These are phyloP conservation scores for Colletotrichum orchidophilum DNA, from an alignment of 2,329 filamentous ascomycete genomes.

Conservation along the genomic window DNA sequence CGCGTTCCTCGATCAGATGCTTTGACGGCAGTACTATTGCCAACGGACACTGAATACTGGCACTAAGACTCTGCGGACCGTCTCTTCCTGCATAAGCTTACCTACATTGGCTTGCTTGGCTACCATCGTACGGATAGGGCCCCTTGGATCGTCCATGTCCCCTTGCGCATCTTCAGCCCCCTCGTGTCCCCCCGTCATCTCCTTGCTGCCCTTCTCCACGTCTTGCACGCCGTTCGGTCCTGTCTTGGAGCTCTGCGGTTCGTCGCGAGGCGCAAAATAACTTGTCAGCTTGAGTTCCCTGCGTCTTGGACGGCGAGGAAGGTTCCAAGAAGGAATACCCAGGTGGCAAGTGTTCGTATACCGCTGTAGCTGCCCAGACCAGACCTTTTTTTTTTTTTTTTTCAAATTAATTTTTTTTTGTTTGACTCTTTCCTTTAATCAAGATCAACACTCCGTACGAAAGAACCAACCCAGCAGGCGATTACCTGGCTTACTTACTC, in stretches of 20 bases:
- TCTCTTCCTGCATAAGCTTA: constrained; percentile 31
- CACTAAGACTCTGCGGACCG: constrained; percentile 28
- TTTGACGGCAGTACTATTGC: constrained; percentile 12
- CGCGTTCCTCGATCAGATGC: constrained; percentile 18
- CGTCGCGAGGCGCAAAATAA: constrained; percentile 11
- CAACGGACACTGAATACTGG: not conserved
- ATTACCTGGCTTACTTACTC: not conserved
- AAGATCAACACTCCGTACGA: not conserved
- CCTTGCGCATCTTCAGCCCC: constrained; percentile 5
- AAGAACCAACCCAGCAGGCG: not conserved
- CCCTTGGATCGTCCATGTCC: constrained; percentile 2
- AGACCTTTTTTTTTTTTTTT: not conserved
- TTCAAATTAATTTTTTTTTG: not conserved
- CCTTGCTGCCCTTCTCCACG: constrained; percentile 10
- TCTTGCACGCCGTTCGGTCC: not conserved
- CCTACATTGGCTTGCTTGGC: constrained; percentile 5
- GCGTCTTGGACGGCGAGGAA: constrained; percentile 1
- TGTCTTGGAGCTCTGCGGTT: constrained; percentile 16
- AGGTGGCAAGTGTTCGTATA: no score
- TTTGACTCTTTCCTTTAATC: not conserved
- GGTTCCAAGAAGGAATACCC: not conserved
- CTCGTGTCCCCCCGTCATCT: not conserved
- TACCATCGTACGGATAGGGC: constrained; percentile 5
- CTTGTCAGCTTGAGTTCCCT: not conserved
- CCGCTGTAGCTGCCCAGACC: not conserved